A percentile compares a stretch with the other conserved stretches of the same genome.
Conservation (phyloP, 2,329 filamentous ascomycete genomes). For the Conoideocrella luteorostrata region DNA sequence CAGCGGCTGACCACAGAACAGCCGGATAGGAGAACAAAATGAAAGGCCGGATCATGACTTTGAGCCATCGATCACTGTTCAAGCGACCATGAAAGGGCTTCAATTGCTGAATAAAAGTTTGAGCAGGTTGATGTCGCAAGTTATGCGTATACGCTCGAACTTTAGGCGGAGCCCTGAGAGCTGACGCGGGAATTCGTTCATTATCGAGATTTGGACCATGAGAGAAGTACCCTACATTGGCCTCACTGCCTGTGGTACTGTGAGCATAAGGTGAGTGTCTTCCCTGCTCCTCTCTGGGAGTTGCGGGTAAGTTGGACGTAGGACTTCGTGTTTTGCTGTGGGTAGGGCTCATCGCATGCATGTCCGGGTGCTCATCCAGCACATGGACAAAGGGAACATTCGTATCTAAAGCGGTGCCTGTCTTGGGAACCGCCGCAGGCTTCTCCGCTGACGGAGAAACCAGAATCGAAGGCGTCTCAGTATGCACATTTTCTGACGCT, state of each 20-base stretch:
- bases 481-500: background rate
- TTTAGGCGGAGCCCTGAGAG: constrained; percentile 26
- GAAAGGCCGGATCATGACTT: constrained; percentile 72
- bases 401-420: constrained; percentile 2
- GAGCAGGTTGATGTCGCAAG: constrained; percentile 59
- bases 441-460: background rate
- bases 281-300: constrained; percentile 1
- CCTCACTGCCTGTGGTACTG: constrained; percentile 13
- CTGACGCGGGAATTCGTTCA: constrained; percentile 34
- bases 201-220: constrained; percentile 31
- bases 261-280: constrained; percentile 7
- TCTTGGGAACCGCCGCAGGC: background rate
- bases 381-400: constrained; percentile 8
- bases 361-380: constrained; percentile 1
- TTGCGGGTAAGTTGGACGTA: background rate
- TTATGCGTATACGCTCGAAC: constrained; percentile 60
- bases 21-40: constrained; percentile 82
- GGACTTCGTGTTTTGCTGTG: constrained; percentile 7
- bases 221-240: constrained; percentile 18
- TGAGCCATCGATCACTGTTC: constrained; percentile 70
- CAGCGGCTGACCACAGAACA: constrained; percentile 78
- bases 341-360: constrained; percentile 2
- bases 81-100: constrained; percentile 74
- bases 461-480: background rate
- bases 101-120: constrained; percentile 69